Percentiles rank a stretch among this genome's conserved stretches.
Conservation (phyloP, 2,329 filamentous ascomycete genomes). For the Pseudocercospora musae region DNA sequence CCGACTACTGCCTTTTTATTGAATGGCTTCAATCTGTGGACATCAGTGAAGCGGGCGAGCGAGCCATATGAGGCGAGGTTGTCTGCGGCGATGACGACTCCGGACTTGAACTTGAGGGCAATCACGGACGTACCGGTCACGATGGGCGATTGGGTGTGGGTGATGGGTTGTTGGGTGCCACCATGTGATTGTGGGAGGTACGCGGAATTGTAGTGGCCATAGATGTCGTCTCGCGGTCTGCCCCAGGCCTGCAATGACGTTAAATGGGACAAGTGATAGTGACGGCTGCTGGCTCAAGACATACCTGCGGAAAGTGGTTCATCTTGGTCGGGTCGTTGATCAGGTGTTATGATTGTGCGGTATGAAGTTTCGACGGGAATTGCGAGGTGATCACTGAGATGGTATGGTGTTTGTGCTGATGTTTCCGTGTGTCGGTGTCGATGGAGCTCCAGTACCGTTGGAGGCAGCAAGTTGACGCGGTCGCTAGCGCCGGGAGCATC, state of each 20-base stretch:
- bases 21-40: conserved; percentile 91
- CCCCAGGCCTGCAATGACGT: conserved; percentile 49
- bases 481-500: neutral
- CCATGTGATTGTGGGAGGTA: conserved; percentile 67
- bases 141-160: conserved; percentile 87
- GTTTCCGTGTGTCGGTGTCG: conserved; percentile 5
- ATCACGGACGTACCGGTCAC: conserved; percentile 96
- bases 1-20: conserved; percentile 80
- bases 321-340: conserved; percentile 42
- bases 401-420: conserved; percentile 6
- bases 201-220: conserved; percentile 85
- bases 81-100: conserved; percentile 94
- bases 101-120: conserved; percentile 91
- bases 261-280: conserved; percentile 35
- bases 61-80: conserved; percentile 98
- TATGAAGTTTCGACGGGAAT: neutral
- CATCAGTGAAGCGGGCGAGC: conserved; percentile 88
- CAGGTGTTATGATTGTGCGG: neutral
- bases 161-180: conserved; percentile 55
- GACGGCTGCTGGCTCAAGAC: conserved; percentile 32
- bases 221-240: conserved; percentile 85
- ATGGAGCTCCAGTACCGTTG: neutral
- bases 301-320: conserved; percentile 65
- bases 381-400: neutral
- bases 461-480: neutral